Evolutionary conservation across 139 green algal species (phyloP), one percentile per base, ranked within the genome.

Genomic region (Coccomyxa sp.): DNA sequence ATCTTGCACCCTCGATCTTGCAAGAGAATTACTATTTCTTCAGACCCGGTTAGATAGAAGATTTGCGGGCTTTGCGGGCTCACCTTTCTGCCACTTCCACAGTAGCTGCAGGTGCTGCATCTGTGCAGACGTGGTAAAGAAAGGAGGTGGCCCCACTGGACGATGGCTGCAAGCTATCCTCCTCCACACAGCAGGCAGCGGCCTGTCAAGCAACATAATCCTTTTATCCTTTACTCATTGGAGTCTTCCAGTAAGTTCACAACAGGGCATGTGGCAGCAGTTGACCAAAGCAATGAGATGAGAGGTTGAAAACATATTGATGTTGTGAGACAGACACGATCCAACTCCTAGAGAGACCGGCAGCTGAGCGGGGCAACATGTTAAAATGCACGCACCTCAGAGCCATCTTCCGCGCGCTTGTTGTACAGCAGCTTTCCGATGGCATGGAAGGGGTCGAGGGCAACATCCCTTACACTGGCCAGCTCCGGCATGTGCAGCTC

Each of bases 401-500:
- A 31, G 28, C 14, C 21, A 32, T 15, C 30, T 28, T 63, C 31
- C 10, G 68, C 13, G 13, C 92, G 82, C 82, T 96, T 96, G 88
- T 96, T 95, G 86, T 96, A 94, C 82, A 97, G 86, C 45, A 97
- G 80, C 85, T 96, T 96, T 25, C 94, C 94, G 0, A 97, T 85
- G 17, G 90, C 93, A 79, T 97, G 94, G 82, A 96, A 96, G 3
- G 93, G 76, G 31, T 83, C 77, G 3, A 97, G 86, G 0, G 86
- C 85, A 81, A 87, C 82, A 81, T 97, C 93, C 0, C 88, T 77
- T 13, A 1, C 71, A 15, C 1, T 0, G 27, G 18, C 76, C 66
- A 80, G 31, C 30, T 68, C 77, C 28, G 67, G 58, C 10, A 77
- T 18, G 23, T 58, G 31, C 58, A n/a, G 59, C 51, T 21, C 17